These are phyloP conservation scores for Hyphopichia homilentoma DNA, from an alignment of 805 yeast genomes.

Conservation along the genomic window DNA sequence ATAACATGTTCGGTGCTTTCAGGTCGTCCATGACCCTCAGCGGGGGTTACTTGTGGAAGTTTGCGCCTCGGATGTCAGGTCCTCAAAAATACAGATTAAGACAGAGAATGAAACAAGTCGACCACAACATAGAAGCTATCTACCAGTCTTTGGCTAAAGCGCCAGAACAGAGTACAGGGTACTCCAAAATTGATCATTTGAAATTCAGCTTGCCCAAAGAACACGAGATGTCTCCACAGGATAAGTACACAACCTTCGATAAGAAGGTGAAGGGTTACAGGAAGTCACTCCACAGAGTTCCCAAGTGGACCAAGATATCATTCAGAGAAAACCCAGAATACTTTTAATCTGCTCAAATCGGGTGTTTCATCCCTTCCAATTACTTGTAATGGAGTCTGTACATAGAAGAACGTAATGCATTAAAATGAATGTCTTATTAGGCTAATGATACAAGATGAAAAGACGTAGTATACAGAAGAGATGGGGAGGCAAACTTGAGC, in stretches of 20 bases:
- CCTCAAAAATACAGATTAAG: constrained; percentile 84
- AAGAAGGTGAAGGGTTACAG: constrained; percentile 74
- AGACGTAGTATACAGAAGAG: no score
- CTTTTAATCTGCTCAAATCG: no score
- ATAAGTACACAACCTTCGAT: constrained; percentile 85
- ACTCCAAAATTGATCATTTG: constrained; percentile 33
- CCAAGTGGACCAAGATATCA: constrained; percentile 87
- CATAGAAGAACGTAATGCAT: no score
- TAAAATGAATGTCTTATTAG: no score
- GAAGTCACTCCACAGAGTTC: constrained; percentile 82
- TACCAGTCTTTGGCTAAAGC: constrained; percentile 29
- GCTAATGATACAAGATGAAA: no score
- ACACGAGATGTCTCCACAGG: constrained; percentile 69
- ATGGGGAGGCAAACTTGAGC: no score
- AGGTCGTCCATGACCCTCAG: constrained; percentile 50
- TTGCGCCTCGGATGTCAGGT: constrained; percentile 54
- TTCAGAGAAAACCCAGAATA: constrained; percentile 76
- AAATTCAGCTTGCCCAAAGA: constrained; percentile 64
- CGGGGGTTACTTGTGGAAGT: constrained; percentile 75
- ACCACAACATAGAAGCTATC: constrained; percentile 66
- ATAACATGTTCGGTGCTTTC: constrained; percentile 72
- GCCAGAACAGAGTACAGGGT: constrained; percentile 27
- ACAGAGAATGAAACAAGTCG: constrained; percentile 78
- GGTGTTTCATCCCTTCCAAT: no score
- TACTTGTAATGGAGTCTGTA: no score